Evolutionary conservation across 2,329 filamentous ascomycete species (phyloP).

Genomic region (Penicillium sp.): DNA sequence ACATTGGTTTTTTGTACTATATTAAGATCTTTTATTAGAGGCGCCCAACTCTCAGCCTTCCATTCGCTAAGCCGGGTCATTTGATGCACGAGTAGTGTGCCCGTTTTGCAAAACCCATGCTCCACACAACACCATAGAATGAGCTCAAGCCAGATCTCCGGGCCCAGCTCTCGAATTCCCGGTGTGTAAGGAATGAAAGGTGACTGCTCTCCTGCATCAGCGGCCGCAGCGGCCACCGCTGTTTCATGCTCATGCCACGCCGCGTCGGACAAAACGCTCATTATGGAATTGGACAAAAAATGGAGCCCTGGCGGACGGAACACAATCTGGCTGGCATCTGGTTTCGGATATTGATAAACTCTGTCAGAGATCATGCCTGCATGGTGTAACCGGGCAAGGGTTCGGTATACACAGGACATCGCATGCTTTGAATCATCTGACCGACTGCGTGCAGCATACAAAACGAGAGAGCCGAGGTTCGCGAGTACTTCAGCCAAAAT

Average conservation of each 20-base stretch:
- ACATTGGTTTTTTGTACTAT: constrained; percentile 35
- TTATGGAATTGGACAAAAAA: constrained; percentile 44
- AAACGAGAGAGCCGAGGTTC: constrained; percentile 39
- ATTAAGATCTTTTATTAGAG: constrained; percentile 26
- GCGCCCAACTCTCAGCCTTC: constrained; percentile 42
- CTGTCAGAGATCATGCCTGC: constrained; percentile 41
- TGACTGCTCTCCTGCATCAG: constrained; percentile 35
- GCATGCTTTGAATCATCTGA: constrained; percentile 33
- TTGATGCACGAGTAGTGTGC: constrained; percentile 36
- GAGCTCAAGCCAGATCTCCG: constrained; percentile 50
- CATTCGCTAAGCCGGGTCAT: constrained; percentile 34
- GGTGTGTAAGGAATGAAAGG: constrained; percentile 41
- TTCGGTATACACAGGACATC: constrained; percentile 45
- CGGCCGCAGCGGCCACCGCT: constrained; percentile 35
- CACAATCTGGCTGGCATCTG: constrained; percentile 25
- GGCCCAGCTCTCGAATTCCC: constrained; percentile 43
- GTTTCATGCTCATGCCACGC: constrained; percentile 43
- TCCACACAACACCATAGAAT: constrained; percentile 52
- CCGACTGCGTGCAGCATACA: constrained; percentile 39
- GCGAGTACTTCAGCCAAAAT: constrained; percentile 40
- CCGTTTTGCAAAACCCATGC: constrained; percentile 42
- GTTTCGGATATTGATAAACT: constrained; percentile 41
- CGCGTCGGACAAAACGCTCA: constrained; percentile 47
- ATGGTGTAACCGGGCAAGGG: constrained; percentile 46
- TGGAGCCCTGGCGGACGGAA: constrained; percentile 45